Evolutionary conservation across 1,284 basidiomycete genomes (phyloP).

Genomic region (Boletus mariae): DNA sequence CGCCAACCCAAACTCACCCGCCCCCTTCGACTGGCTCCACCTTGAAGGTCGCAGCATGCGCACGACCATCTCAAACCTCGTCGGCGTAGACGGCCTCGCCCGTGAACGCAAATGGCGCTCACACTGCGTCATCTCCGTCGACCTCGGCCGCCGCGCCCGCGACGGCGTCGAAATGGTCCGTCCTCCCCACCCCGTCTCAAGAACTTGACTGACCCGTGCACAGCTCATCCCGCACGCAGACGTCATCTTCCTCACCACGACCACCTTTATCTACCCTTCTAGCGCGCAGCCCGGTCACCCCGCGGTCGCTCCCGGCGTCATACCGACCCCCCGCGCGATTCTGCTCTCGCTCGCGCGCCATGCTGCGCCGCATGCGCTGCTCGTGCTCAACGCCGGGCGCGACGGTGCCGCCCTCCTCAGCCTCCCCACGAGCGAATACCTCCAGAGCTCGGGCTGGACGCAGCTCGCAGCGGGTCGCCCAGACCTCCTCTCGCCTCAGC

Average conservation of each 20-base stretch:
- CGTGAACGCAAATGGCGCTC: conserved; percentile 76
- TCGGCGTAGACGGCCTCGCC: conserved; percentile 72
- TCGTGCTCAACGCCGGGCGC: conserved; percentile 74
- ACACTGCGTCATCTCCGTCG: conserved; percentile 74
- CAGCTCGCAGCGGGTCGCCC: conserved; percentile 10
- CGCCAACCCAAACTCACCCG: conserved; percentile 52
- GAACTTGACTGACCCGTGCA: neutral
- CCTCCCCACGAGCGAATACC: conserved; percentile 78
- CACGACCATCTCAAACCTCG: conserved; percentile 71
- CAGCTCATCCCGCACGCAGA: conserved; percentile 77
- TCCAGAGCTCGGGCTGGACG: conserved; percentile 76
- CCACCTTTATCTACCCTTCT: conserved; percentile 23
- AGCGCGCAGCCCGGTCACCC: conserved; percentile 12
- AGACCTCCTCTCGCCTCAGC: neutral
- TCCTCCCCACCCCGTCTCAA: neutral
- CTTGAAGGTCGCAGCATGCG: conserved; percentile 74
- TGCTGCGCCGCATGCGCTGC: conserved; percentile 66
- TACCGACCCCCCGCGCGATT: conserved; percentile 65
- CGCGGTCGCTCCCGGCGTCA: conserved; percentile 50
- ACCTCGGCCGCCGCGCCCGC: conserved; percentile 63
- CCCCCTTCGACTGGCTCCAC: conserved; percentile 81
- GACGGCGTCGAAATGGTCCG: conserved; percentile 76
- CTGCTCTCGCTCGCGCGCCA: conserved; percentile 65
- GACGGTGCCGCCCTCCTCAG: conserved; percentile 76
- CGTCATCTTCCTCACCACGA: conserved; percentile 54